These are phyloP conservation scores for Volutella citrinella DNA, from an alignment of 2,329 filamentous ascomycete genomes.

Conservation along the genomic window DNA sequence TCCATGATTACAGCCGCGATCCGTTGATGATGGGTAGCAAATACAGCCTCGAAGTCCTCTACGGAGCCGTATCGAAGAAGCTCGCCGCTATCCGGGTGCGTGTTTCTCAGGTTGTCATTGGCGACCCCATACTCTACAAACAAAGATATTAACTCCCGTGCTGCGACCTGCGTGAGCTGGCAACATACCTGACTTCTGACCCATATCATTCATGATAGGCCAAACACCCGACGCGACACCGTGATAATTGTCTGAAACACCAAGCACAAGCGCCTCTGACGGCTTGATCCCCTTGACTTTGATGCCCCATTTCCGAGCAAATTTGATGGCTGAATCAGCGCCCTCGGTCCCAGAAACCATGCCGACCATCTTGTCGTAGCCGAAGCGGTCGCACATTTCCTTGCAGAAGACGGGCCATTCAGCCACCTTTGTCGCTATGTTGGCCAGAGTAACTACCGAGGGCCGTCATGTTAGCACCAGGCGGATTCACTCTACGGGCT, in stretches of 20 bases:
- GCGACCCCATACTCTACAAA: too few relatives aligned
- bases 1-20: constrained; percentile 11
- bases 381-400: constrained; percentile 12
- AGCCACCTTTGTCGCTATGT: constrained; percentile 12
- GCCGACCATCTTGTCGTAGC: constrained; percentile 14
- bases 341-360: constrained; percentile 17
- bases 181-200: too few relatives aligned
- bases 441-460: constrained; percentile 13
- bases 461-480: too few relatives aligned
- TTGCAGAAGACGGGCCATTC: constrained; percentile 12
- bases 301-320: constrained; percentile 17
- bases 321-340: constrained; percentile 15
- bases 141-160: too few relatives aligned
- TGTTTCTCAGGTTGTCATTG: too few relatives aligned
- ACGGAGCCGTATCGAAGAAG: constrained; percentile 10
- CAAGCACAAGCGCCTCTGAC: constrained; percentile 12
- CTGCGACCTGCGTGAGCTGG: too few relatives aligned
- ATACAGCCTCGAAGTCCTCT: constrained; percentile 10
- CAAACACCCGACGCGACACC: constrained; percentile 13
- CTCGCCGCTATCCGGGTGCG: too few relatives aligned
- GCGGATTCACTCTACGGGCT: not conserved
- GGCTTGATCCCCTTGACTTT: constrained; percentile 9
- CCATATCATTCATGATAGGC: constrained; percentile 17
- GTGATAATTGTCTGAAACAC: constrained; percentile 16
- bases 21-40: constrained; percentile 6